Base-by-base conservation (phyloP, 805 yeast genomes). In the Yamadazyma paraphyllophila region DNA sequence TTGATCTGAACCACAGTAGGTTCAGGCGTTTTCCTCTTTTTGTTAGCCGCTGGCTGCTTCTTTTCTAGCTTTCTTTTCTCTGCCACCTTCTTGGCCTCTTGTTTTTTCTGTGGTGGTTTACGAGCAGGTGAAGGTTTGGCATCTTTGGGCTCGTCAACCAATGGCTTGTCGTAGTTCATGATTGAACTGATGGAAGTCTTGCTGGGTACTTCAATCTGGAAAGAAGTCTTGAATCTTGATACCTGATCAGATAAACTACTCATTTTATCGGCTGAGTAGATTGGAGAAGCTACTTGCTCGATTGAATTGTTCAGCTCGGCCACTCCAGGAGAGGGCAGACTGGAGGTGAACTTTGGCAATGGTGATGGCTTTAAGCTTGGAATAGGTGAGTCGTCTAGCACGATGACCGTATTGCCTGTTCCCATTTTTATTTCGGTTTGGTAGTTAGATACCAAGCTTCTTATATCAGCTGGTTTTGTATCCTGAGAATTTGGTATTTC, bases 141-240 rank as follows among this genome's bases (percentile, higher is more conserved):
- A 15, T 35, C 27, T 13, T 20, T 30, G 8, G 36, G 25, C 7
- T 53, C 58, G 3, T 54, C 65, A 31, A 63, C 44, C 26, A 44
- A 39, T 3, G 54, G 48, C 29, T 36, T 67, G 33, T 71, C 76
- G 10, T 56, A 46, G 52, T 71, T 71, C 44, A 71, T 70, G 35
- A 71, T 64, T 11, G 74, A 65, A 43, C 62, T 66, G 24, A 71
- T 71, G 6, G 73, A 67, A 0, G 76, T 61, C 41, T 61, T 67
- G 54, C 62, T 66, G n/a, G 49, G 52, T 6, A 29, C 33, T 27
- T 37, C 45, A 12, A 46, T 15, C 12, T 43, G 60, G 46, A 67
- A 62, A 38, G 52, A 57, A 0, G 70, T 60, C 45, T 66, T 71
- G 52, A 63, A 69, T 46, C 59, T 52, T 43, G 57, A 60, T 40